Base-by-base conservation (phyloP, 2,329 filamentous ascomycete genomes). In the Rhynchosporium graminicola region DNA sequence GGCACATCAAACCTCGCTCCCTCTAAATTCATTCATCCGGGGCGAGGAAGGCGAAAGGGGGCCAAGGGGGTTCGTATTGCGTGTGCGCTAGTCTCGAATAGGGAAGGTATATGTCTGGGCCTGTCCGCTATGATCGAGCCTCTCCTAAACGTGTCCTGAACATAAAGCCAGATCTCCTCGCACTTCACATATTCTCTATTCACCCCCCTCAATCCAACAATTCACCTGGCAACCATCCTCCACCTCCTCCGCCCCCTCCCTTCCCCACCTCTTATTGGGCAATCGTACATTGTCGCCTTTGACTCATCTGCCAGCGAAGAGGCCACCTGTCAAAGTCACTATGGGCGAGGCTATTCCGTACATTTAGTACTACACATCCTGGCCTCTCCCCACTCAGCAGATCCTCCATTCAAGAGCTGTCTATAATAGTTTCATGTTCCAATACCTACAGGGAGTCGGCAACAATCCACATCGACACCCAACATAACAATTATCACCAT, bases 151-250 rank as follows among this genome's bases (percentile, higher is more conserved):
- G 65, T 67, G 65, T 65, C 63, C 63, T 63, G 26, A 50, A 54
- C 63, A 65, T 67, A 67, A 65, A 64, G 63, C 47, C 63, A 62
- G 52, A 57, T 58, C 46, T 63, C 57, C 61, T 61, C 61, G 56
- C 62, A 48, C 55, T 3, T 57, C 55, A 36, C 29, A 42, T 47
- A 31, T 40, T 60, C 50, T 43, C 56, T 20, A 20, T 20, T 46
- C 56, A 60, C 58, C 47, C 43, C 29, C 58, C 33, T 48, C 59
- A 40, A 51, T n/a, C 29, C 48, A 52, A 13, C 54, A 57, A 9
- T 20, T 61, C 10, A 51, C 51, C 42, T 29, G 29, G 36, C 29
- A n/a, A 10, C 42, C 61, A 28, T 36, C 42, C 20, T 31, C 31
- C 43, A 20, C 42, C 50, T 33, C n/a, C 31, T 28, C 54, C 31